Conservation (phyloP, 805 yeast species). For the Saccharomycopsis selenospora region DNA sequence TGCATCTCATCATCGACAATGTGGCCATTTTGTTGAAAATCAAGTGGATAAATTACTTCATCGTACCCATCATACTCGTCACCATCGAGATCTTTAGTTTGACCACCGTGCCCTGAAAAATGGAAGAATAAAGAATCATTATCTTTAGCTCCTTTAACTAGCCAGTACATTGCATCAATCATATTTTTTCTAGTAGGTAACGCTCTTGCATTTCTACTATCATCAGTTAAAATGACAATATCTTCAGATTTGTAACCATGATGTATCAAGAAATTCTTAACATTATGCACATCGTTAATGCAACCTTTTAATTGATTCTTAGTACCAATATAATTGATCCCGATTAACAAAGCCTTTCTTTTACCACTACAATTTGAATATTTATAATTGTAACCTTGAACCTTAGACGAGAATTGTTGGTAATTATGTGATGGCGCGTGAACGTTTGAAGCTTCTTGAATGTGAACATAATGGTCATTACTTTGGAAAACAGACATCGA, state of each 20-base stretch:
- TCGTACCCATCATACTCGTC: slow-evolving; percentile 61
- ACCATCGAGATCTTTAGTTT: slow-evolving; percentile 50
- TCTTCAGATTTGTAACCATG: slow-evolving; percentile 27
- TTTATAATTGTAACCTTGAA: slow-evolving; percentile 24
- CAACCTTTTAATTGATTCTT: slow-evolving; percentile 54
- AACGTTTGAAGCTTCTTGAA: slow-evolving; percentile 13
- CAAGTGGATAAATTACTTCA: slow-evolving; percentile 56
- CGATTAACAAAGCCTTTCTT: slow-evolving; percentile 59
- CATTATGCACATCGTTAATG: slow-evolving; percentile 56
- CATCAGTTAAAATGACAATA: slow-evolving; percentile 46
- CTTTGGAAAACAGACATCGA: slow-evolving; percentile 18
- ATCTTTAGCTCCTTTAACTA: slow-evolving; percentile 55
- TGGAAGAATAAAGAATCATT: slow-evolving; percentile 67
- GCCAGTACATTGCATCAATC: slow-evolving; percentile 65
- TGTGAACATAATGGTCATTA: slow-evolving; percentile 17
- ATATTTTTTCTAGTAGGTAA: slow-evolving; percentile 60
- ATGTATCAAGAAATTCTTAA: slow-evolving; percentile 32
- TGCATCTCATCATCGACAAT: slow-evolving; percentile 63
- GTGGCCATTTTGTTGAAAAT: slow-evolving; percentile 53
- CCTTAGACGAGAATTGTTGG: slow-evolving; percentile 20
- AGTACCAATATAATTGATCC: slow-evolving; percentile 61
- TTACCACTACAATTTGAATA: slow-evolving; percentile 57
- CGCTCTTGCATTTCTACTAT: slow-evolving; percentile 28
- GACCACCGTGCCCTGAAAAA: slow-evolving; percentile 72
- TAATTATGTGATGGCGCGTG: slow-evolving; percentile 21